Evolutionary conservation across 345 rosid species (phyloP), one percentile per base, ranked within the genome.

Genomic region (Eucalyptus regnans): DNA sequence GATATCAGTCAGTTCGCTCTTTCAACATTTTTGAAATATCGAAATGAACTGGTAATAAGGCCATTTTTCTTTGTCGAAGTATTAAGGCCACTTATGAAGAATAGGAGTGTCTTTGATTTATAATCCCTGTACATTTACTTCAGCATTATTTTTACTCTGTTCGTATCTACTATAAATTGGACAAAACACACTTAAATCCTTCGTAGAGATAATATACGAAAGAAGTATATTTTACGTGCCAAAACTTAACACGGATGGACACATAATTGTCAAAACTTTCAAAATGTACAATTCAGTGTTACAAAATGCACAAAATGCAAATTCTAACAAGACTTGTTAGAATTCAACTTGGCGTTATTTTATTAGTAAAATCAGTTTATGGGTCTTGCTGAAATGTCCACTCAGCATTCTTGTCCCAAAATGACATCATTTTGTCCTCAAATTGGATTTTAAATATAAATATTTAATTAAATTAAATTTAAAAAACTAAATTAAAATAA

Each of bases 181-280:
- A 68, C 80, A 68, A 68, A 1, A 18, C 44, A 8, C 17, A 4
- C 44, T 3, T 33, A 68, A 33, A 68, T 9, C 44, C 80, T 68
- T 33, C 0, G 7, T 15, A 17, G 80, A 68, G 22, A 33, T 68
- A 9, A 71, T 9, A 71, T 71, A 0, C 9, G 10, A 52, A 52
- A 52, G 58, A 7, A 52, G 25, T 52, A 17, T 51, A 51, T 0
- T 1, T 51, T 0, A 51, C 7, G 56, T 51, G 9, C 7, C 3
- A 51, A 51, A 51, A 52, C 2, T 51, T 51, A 1, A 2, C 8
- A 52, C 0, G 6, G 3, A 16, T 7, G 10, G 23, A 52, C 0
- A 8, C 4, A 52, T 52, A 18, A 52, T 52, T 52, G 10, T 1
- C 23, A 52, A 52, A 52, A 3, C 0, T 52, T 18, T 52, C 1